Evolutionary conservation across 1,139 yeast genomes (phyloP), one percentile per base, ranked within the genome.

Genomic region (Zygosaccharomyces pseudobailii): DNA sequence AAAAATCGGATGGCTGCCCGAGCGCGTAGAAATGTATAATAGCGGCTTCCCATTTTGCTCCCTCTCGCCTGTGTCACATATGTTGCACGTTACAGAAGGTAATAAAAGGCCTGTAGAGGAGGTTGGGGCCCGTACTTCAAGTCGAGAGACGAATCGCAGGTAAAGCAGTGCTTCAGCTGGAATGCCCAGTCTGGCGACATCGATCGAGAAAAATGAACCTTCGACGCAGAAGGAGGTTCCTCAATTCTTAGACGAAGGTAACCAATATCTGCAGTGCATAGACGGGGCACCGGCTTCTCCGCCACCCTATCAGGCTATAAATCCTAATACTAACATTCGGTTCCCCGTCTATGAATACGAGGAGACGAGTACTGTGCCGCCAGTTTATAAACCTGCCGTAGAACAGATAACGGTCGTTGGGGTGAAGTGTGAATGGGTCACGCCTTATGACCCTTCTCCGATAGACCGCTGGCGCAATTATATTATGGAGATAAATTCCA

Each of bases 401-500:
- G 76, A 80, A 55, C 75, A 79, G 49, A 57, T 81, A 2, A 77
- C 83, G 0, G 58, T 75, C 1, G 75, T 80, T 0, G 62, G 75
- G 2, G 70, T 84, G 52, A 84, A 84, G 56, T 56, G 75, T 30
- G 92, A 84, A 61, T 83, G 85, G 84, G 52, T 76, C 0, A 75
- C 82, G 4, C 90, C 90, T 0, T 81, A 77, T 58, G 87, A 82
- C 55, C 72, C 80, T 4, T 74, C 87, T 0, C 73, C 80, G 1
- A 65, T 73, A 7, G 67, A 88, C 54, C 73, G 76, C n/a, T 84
- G 92, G 92, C 79, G 72, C 57, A 71, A 74, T 43, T 71, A 73
- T 28, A 70, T 85, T 6, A 69, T 84, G 67, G 92, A 85, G 59
- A 67, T 85, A 31, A 85, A 85, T 66, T 81, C 87, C 2, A 85